Evolutionary conservation across 306 rosid genomes (phyloP).

Genomic region (Dryas alaskensis): DNA sequence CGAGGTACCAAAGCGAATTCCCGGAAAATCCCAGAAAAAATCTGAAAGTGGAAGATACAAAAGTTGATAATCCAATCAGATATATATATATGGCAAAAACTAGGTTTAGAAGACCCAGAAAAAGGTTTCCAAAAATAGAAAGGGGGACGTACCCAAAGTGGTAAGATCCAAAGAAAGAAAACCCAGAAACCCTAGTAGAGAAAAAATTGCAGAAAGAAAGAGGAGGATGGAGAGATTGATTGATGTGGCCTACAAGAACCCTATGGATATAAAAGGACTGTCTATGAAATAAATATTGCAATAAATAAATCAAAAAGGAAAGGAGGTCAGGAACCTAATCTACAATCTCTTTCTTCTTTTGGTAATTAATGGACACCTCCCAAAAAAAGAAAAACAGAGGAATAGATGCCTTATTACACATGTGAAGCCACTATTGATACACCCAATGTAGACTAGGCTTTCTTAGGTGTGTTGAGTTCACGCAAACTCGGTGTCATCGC

Average conservation of each 20-base stretch:
- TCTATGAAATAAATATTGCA: not conserved
- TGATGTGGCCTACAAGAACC: slow-evolving; percentile 27
- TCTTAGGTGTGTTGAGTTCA: not conserved
- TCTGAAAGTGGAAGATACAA: not conserved
- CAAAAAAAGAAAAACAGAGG: slow-evolving; percentile 43
- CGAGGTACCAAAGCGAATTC: not conserved
- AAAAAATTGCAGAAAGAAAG: not conserved
- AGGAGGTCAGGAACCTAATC: slow-evolving; percentile 40
- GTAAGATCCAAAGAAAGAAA: not conserved
- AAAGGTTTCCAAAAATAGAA: slow-evolving; percentile 35
- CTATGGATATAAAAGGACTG: slow-evolving; percentile 18
- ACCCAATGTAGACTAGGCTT: not conserved
- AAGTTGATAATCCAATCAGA: too few relatives aligned
- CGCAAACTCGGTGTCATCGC: slow-evolving; percentile 21
- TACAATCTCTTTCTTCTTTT: slow-evolving; percentile 54
- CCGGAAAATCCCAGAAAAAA: slow-evolving; percentile 18
- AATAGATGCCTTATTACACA: slow-evolving; percentile 43
- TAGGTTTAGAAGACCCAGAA: too few relatives aligned
- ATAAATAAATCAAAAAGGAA: slow-evolving; percentile 13
- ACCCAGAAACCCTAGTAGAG: slow-evolving; percentile 37
- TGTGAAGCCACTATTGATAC: slow-evolving; percentile 28
- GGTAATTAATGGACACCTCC: slow-evolving; percentile 50
- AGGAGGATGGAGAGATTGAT: not conserved
- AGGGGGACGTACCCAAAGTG: not conserved
- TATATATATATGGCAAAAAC: not conserved